Evolutionary conservation across 306 rosid genomes (phyloP).

Genomic region (Vigna trinervia): DNA sequence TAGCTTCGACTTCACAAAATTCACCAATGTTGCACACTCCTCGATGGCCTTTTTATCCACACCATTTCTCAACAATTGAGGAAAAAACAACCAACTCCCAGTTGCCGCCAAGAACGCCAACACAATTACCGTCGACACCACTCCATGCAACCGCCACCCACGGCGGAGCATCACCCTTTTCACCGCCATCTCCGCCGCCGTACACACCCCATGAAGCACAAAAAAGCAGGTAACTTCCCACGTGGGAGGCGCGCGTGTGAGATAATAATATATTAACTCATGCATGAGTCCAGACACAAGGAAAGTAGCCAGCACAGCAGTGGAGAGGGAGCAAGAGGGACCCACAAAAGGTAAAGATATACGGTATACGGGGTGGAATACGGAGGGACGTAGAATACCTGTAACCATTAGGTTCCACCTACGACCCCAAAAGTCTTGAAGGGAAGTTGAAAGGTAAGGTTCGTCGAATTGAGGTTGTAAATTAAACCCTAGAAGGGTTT

Average conservation of each 20-base stretch:
- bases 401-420: conserved; percentile 88
- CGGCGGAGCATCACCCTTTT: conserved; percentile 46
- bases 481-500: conserved; percentile 48
- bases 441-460: conserved; percentile 68
- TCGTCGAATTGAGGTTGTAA: conserved; percentile 73
- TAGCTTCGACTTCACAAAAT: conserved; percentile 37
- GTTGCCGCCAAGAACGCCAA: conserved; percentile 56
- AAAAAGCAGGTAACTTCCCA: conserved; percentile 89
- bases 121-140: conserved; percentile 49
- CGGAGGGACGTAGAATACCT: conserved; percentile 53
- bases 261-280: conserved; percentile 64
- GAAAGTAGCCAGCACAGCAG: conserved; percentile 53
- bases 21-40: conserved; percentile 49
- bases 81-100: conserved; percentile 64
- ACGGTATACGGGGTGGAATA: conserved; percentile 48
- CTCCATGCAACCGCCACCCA: conserved; percentile 52
- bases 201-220: conserved; percentile 61
- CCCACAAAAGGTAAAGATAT: not conserved
- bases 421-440: conserved; percentile 87
- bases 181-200: conserved; percentile 56
- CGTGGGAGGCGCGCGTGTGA: conserved; percentile 67
- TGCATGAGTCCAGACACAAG: conserved; percentile 70
- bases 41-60: conserved; percentile 45
- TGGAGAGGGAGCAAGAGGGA: not conserved
- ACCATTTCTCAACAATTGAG: conserved; percentile 65